These are phyloP conservation scores for Rhodamnia rubescens DNA, from an alignment of 345 rosid species.

Conservation along the genomic window DNA sequence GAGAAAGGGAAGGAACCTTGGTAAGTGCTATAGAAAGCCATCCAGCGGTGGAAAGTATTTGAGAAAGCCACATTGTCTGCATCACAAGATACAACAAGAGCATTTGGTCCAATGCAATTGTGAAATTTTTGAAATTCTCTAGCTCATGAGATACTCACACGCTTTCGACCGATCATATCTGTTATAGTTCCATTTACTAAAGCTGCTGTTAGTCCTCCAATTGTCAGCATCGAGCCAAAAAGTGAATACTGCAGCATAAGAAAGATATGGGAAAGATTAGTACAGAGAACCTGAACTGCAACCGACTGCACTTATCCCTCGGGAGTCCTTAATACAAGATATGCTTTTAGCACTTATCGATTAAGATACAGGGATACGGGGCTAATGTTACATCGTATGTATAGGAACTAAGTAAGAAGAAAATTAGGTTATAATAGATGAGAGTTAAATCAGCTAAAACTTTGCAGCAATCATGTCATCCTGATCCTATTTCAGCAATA, in stretches of 20 bases:
- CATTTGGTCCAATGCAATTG: background rate
- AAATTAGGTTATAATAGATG: background rate
- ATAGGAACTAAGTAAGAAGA: background rate
- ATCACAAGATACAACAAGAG: background rate
- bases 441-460: background rate
- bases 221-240: slow-evolving; percentile 16
- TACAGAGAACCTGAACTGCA: background rate
- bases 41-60: slow-evolving; percentile 3
- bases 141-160: slow-evolving; percentile 2
- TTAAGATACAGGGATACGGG: background rate
- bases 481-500: background rate
- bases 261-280: background rate
- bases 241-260: slow-evolving; percentile 14
- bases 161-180: slow-evolving; percentile 11
- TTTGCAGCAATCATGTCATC: background rate
- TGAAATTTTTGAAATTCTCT: background rate
- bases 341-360: background rate
- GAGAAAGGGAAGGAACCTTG: slow-evolving; percentile 2
- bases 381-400: background rate
- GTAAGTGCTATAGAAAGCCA: slow-evolving; percentile 10
- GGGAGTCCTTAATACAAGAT: background rate
- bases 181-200: slow-evolving; percentile 8
- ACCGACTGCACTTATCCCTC: background rate
- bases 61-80: slow-evolving; percentile 14
- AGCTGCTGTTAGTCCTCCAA: slow-evolving; percentile 16